phyloP scores from a whole-genome alignment of 2,329 filamentous ascomycete genomes.

The Cylindrodendrum hubeiense region DNA sequence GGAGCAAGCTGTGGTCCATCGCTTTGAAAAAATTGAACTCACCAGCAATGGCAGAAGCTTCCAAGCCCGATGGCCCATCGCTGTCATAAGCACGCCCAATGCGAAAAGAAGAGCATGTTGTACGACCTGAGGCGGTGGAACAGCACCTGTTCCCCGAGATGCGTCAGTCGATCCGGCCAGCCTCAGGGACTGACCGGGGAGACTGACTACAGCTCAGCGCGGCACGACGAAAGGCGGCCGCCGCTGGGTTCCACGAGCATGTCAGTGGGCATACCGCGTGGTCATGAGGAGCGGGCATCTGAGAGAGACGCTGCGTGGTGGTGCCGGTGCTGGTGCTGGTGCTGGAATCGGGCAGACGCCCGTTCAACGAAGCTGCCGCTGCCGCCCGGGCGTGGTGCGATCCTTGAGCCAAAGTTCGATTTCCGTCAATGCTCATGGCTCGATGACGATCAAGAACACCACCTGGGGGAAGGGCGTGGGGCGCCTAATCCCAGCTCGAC shows the following conservation, averaged over 20 bases:
- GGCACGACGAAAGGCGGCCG: conserved; percentile 30
- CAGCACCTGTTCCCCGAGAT: conserved; percentile 8
- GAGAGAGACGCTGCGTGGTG: conserved; percentile 32
- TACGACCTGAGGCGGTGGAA: conserved; percentile 31
- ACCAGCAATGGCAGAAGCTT: neutral
- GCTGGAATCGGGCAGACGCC: conserved; percentile 24
- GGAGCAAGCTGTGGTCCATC: neutral
- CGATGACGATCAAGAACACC: conserved; percentile 44
- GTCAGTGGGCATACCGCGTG: conserved; percentile 36
- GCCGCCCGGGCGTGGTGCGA: conserved; percentile 39
- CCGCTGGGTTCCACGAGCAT: conserved; percentile 25
- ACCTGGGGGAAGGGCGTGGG: conserved; percentile 32
- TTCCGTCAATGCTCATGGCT: conserved; percentile 42
- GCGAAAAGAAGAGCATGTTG: conserved; percentile 1
- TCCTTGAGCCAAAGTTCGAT: conserved; percentile 49
- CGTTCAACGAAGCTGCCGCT: conserved; percentile 34
- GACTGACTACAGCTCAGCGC: conserved; percentile 22
- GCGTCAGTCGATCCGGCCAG: conserved; percentile 27
- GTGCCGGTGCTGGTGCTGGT: conserved; percentile 30
- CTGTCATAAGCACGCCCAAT: conserved; percentile 14
- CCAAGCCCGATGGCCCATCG: conserved; percentile 8
- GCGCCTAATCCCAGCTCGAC: conserved; percentile 27
- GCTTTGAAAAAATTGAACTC: neutral
- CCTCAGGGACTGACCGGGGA: conserved; percentile 6
- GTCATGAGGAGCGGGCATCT: conserved; percentile 28